Base-by-base conservation (phyloP, 2,329 filamentous ascomycete genomes). In the Paracoccidioides brasiliensis region DNA sequence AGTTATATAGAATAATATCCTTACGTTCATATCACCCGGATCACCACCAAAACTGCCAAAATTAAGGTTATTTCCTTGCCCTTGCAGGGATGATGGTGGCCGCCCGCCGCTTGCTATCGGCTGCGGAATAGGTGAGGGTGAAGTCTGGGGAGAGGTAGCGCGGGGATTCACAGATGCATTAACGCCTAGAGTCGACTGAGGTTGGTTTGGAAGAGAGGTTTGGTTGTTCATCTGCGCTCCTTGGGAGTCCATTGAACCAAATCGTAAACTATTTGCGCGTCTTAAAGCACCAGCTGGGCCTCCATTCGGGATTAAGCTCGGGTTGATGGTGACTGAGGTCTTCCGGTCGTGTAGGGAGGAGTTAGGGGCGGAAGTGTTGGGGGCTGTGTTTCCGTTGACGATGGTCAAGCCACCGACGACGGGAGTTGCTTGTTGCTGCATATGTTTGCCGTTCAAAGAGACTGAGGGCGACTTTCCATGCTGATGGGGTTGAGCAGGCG, bases 121-220 rank as follows among this genome's bases (percentile, higher is more conserved):
- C 71, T 91, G 88, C 37, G 93, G 91, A 64, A 97, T 97, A 4
- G 93, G 93, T 44, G 88, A 91, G 3, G 93, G 93, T 48, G 91
- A 96, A 63, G 86, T 85, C 51, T 87, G 84, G 5, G 93, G 93
- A 48, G 90, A 95, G 50, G 84, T 83, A 53, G 91, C 80, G 64
- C 87, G 82, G 59, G 86, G 85, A 67, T 87, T 84, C 56, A 72
- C 76, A 67, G 76, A 79, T 65, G 70, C 78, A 71, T 66, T 82
- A 57, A 80, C 72, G 56, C 67, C 68, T 53, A 76, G 61, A 53
- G 67, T 67, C 41, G 65, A 59, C 59, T 72, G 70, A 52, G 70
- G 67, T 64, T 72, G 73, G 61, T 61, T 70, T 42, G 68, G 70
- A 56, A 70, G 70, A 51, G 72, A 76, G 50, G 76, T 72, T 57